Conservation (phyloP, 2,329 filamentous ascomycete species). For the Juglanconis oblonga region DNA sequence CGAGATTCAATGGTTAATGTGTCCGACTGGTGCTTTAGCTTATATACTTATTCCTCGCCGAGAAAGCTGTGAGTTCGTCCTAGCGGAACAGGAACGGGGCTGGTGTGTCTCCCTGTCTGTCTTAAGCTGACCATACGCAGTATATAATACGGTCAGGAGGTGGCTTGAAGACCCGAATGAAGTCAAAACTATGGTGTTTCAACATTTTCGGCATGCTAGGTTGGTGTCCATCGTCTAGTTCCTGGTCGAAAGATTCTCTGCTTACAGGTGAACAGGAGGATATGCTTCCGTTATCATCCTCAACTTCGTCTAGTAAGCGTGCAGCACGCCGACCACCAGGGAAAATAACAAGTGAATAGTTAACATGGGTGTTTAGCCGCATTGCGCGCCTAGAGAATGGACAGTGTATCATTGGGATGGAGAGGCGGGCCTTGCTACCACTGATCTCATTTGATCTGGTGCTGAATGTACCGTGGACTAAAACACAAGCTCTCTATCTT, state of each 20-base stretch:
- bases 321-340: no score
- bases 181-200: slow-evolving; percentile 33
- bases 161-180: slow-evolving; percentile 46
- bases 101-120: neutral
- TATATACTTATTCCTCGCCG: slow-evolving; percentile 64
- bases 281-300: slow-evolving; percentile 49
- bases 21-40: slow-evolving; percentile 31
- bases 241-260: slow-evolving; percentile 15
- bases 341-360: neutral
- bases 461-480: slow-evolving; percentile 44
- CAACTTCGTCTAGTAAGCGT: slow-evolving; percentile 58
- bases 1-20: neutral
- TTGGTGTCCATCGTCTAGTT: slow-evolving; percentile 22
- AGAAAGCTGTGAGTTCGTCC: slow-evolving; percentile 51
- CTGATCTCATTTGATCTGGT: slow-evolving; percentile 59
- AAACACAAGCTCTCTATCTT: no score
- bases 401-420: slow-evolving; percentile 61
- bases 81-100: no score
- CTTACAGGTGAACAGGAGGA: slow-evolving; percentile 33
- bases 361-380: slow-evolving; percentile 37
- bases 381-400: slow-evolving; percentile 54
- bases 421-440: slow-evolving; percentile 55
- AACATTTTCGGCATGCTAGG: slow-evolving; percentile 51
- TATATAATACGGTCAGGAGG: slow-evolving; percentile 52
- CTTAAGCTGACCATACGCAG: slow-evolving; percentile 28